Base-by-base conservation (phyloP, 2,329 filamentous ascomycete genomes). In the Microascus cirrosus region DNA sequence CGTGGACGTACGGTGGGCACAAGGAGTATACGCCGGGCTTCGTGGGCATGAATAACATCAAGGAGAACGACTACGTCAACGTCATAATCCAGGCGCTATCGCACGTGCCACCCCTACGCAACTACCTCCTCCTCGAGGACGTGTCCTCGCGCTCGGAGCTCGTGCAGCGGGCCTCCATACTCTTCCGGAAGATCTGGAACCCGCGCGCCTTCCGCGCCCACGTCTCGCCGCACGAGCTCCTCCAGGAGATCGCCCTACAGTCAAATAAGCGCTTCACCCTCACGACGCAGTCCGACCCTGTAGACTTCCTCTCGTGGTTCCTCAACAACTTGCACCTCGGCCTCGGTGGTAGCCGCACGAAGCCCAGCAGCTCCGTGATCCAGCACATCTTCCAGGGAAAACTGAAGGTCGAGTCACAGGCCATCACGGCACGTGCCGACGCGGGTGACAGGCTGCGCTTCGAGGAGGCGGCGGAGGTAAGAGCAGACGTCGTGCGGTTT, bases 41-140 rank as follows among this genome's bases (percentile, higher is more conserved):
- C 69, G 90, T 99, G 61, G 94, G 94, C 63, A 95, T 99, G 89
- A 99, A 99, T 79, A 99, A 99, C 74, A 96, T 99, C 79, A 99
- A 99, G 73, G 90, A 94, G 59, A 99, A 99, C 74, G 94, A 99
- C 76, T 99, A 99, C 74, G 81, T 97, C 68, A 99, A 99, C 69
- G 93, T 96, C 28, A 83, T 96, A 2, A 87, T 95, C 54, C 94
- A 99, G 71, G 87, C 92, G 7, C 80, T 99, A 42, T 86, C 93
- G 2, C 94, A 99, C 71, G 90, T 97, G 28, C 77, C 85, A 22
- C 93, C 94, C 3, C 77, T 99, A 63, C 85, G 94, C 36, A 96
- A 97, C 70, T 97, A 85, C 73, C 85, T 97, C 68, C 84, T 99
- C 66, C 81, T 97, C 1, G 90, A 96, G 68, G 82, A 95, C 64